Base-by-base conservation (phyloP, 2,329 filamentous ascomycete species). In the Penicillium sp. region DNA sequence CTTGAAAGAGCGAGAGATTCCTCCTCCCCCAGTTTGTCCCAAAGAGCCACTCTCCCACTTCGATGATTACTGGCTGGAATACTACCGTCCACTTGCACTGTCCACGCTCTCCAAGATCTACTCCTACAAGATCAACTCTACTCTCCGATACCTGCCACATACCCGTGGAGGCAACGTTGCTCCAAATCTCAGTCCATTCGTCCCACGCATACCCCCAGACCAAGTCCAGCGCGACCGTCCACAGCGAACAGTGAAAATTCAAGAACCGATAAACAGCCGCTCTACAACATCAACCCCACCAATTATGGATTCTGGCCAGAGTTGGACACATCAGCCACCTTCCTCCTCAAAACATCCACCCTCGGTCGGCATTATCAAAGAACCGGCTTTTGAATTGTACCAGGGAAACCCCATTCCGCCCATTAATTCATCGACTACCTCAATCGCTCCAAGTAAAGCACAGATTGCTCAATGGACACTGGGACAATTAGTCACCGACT, bases 1-100 rank as follows among this genome's bases (percentile, higher is more conserved):
- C 68, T 81, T 99, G 12, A 79, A 89, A 61, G 79, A 85, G 37
- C 81, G 86, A 42, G 77, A 75, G 12, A 75, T 89, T 42, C 85
- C 86, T 4, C 79, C 81, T 6, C 67, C 57, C 31, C 65, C 67
- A 37, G 60, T 56, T 41, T 60, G 58, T 14, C 67, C 72, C 4
- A 71, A 70, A 48, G 68, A 69, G 6, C 59, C 69, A 14, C 55
- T 72, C 60, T 71, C 65, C 77, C 85, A 83, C 56, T 91, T 90
- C 57, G 93, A 97, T 69, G 92, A 97, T 72, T 99, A 96, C 73
- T 99, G 94, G 94, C 80, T 94, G 7, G 94, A 99, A 71, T 97
- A 97, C 72, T 99, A 99, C 70, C 86, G 92, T 14, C 94, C 94
- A 0, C 82, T 90, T 7, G 90, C 89, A 0, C 77, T 97, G 1